Conservation (phyloP, 2,329 filamentous ascomycete genomes). For the Colletotrichum sp. region DNA sequence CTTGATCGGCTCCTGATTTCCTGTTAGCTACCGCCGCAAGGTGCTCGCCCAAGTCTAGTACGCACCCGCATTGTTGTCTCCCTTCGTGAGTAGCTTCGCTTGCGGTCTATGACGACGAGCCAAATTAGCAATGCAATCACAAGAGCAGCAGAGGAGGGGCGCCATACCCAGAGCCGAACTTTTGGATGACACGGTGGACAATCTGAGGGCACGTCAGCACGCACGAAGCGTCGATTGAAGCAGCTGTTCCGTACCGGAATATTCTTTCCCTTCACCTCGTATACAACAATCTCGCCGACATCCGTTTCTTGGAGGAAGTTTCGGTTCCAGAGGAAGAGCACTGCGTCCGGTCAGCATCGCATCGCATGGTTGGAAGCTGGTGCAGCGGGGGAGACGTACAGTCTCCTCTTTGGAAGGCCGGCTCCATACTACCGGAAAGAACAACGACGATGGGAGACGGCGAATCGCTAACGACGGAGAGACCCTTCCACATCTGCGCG, state of each 20-base stretch:
- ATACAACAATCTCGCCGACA: slow-evolving; percentile 65
- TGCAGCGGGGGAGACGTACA: background rate
- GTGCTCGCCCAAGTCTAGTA: background rate
- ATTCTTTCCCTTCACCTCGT: slow-evolving; percentile 89
- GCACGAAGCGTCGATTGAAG: background rate
- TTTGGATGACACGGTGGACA: slow-evolving; percentile 88
- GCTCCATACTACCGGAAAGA: slow-evolving; percentile 85
- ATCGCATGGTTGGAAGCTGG: background rate
- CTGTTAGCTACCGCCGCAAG: background rate
- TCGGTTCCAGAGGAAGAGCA: slow-evolving; percentile 77
- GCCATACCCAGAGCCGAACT: slow-evolving; percentile 64
- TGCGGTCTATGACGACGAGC: slow-evolving; percentile 43
- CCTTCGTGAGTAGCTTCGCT: slow-evolving; percentile 89
- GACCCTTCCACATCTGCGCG: slow-evolving; percentile 79
- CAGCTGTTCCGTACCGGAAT: slow-evolving; percentile 64
- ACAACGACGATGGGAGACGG: slow-evolving; percentile 83
- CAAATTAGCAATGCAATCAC: background rate
- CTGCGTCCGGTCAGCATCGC: background rate
- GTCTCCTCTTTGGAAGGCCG: slow-evolving; percentile 80
- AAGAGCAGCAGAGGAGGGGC: background rate
- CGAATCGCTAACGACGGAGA: slow-evolving; percentile 79
- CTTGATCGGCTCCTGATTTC: background rate
- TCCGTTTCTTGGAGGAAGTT: slow-evolving; percentile 61
- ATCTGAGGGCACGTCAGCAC: slow-evolving; percentile 51
- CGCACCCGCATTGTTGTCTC: slow-evolving; percentile 87